Evolutionary conservation across 2,329 filamentous ascomycete species (phyloP).

Genomic region (Botrytis fragariae): DNA sequence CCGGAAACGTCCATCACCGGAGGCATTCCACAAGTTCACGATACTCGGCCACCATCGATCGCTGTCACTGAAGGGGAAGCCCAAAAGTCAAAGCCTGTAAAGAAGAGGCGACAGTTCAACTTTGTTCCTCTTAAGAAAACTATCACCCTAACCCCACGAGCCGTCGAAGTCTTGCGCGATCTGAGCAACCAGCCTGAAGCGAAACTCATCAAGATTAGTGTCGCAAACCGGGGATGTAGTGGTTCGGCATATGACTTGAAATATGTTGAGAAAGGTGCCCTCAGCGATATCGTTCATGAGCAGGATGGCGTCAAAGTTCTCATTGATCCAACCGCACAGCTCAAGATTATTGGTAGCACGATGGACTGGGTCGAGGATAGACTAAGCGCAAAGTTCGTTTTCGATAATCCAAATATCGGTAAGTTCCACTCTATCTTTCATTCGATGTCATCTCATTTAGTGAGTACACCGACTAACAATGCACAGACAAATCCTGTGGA

Average conservation of each 20-base stretch:
- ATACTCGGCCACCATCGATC: conserved; percentile 47
- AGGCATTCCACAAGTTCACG: conserved; percentile 43
- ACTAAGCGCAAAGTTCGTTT: conserved; percentile 86
- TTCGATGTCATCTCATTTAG: background rate
- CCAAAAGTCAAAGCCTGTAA: conserved; percentile 60
- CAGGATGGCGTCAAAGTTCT: conserved; percentile 95
- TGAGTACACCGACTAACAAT: background rate
- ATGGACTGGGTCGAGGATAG: conserved; percentile 99
- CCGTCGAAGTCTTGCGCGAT: conserved; percentile 73
- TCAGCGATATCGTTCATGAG: conserved; percentile 88
- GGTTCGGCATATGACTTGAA: conserved; percentile 91
- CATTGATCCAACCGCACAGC: conserved; percentile 94
- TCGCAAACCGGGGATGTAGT: conserved; percentile 91
- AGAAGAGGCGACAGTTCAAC: conserved; percentile 56
- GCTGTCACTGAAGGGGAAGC: conserved; percentile 61
- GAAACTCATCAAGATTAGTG: conserved; percentile 90
- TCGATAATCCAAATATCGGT: conserved; percentile 98
- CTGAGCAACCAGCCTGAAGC: conserved; percentile 83
- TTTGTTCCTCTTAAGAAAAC: conserved; percentile 84
- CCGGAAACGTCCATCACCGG: conserved; percentile 61
- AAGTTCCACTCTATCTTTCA: conserved; percentile 45
- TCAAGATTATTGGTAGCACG: conserved; percentile 97
- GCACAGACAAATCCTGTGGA: conserved; percentile 86
- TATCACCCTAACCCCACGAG: conserved; percentile 78
- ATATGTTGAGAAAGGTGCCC: conserved; percentile 86